Percentiles rank a stretch among this genome's conserved stretches.
These are phyloP conservation scores for Omphalea diandra DNA, from an alignment of 441 rosid genomes.

Conservation along the genomic window DNA sequence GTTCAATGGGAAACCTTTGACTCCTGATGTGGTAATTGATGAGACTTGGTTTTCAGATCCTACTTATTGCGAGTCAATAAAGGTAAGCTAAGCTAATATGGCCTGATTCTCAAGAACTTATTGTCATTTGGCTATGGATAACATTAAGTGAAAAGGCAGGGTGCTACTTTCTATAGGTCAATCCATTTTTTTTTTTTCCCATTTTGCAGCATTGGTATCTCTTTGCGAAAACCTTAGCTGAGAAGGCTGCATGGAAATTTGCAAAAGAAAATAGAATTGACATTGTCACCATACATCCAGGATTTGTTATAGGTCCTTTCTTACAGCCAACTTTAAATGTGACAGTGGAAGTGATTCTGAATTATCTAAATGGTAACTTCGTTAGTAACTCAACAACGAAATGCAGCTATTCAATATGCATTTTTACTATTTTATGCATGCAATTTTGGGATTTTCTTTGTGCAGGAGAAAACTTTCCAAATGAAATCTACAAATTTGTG, in stretches of 20 bases:
- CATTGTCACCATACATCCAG: slow-evolving; percentile 63
- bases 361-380: slow-evolving; percentile 41
- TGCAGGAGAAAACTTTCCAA: slow-evolving; percentile 45
- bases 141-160: neutral
- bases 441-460: neutral
- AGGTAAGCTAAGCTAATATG: slow-evolving; percentile 34
- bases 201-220: slow-evolving; percentile 11
- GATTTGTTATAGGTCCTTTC: slow-evolving; percentile 60
- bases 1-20: slow-evolving; percentile 31
- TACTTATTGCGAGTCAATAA: slow-evolving; percentile 30
- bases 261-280: slow-evolving; percentile 67
- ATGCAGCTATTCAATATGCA: too few species aligned
- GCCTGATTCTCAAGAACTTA: neutral
- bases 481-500: slow-evolving; percentile 37
- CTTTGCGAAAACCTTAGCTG: slow-evolving; percentile 70
- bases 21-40: slow-evolving; percentile 43
- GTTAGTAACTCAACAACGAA: too few species aligned
- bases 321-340: slow-evolving; percentile 51
- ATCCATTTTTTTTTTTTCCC: neutral
- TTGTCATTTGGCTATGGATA: neutral
- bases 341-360: slow-evolving; percentile 39
- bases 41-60: slow-evolving; percentile 70
- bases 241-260: slow-evolving; percentile 65
- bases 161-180: slow-evolving; percentile 17
- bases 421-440: too few species aligned